These are phyloP conservation scores for Tetraselmis chui DNA, from an alignment of 139 green algal species.

Conservation along the genomic window DNA sequence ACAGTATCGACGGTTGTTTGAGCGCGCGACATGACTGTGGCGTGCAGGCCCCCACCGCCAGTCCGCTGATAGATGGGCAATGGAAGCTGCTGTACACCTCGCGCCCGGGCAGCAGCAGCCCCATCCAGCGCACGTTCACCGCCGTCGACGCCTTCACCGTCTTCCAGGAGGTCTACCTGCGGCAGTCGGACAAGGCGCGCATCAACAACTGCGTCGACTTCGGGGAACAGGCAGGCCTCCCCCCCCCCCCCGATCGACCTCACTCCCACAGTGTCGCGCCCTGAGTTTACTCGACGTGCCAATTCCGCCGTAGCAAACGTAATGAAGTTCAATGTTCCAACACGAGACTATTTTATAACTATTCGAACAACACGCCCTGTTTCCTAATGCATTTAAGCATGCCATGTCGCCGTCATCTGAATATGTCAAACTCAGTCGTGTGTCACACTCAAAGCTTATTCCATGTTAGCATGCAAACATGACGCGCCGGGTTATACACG, in stretches of 20 bases:
- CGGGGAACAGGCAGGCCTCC: constrained; percentile 23
- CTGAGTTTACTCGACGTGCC: too few relatives aligned
- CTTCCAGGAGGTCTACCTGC: constrained; percentile 64
- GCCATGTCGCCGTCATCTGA: too few relatives aligned
- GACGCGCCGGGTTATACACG: too few relatives aligned
- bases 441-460: too few relatives aligned
- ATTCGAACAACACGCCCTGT: too few relatives aligned
- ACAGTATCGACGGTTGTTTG: not conserved
- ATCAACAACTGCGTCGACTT: constrained; percentile 85
- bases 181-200: constrained; percentile 12
- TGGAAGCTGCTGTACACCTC: constrained; percentile 85
- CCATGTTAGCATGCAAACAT: too few relatives aligned
- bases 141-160: constrained; percentile 79
- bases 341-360: too few relatives aligned
- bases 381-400: too few relatives aligned
- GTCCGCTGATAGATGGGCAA: constrained; percentile 41
- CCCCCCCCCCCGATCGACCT: not conserved
- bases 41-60: constrained; percentile 36
- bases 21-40: not conserved
- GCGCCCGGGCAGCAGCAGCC: constrained; percentile 56
- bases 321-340: too few relatives aligned
- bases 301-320: too few relatives aligned
- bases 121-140: constrained; percentile 88
- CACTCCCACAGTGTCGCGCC: not conserved
- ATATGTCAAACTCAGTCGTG: too few relatives aligned